Evolutionary conservation across 106 monocot species (phyloP).

Genomic region (Gastrodia elata): DNA sequence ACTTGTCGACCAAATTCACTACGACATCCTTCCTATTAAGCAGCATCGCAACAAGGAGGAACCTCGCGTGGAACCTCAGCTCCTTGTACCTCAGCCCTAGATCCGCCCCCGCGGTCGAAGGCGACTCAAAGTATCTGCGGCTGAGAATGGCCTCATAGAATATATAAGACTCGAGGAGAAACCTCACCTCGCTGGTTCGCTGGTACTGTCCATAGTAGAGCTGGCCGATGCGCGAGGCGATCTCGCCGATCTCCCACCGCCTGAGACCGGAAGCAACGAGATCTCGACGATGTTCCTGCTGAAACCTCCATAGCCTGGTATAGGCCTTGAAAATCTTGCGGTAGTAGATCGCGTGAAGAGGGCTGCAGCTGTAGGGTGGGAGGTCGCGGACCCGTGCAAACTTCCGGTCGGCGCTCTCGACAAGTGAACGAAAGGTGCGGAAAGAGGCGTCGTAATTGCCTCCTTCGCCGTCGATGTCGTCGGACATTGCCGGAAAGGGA

Average conservation of each 20-base stretch:
- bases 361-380: slow-evolving; percentile 35
- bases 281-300: slow-evolving; percentile 55
- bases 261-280: slow-evolving; percentile 60
- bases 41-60: slow-evolving; percentile 67
- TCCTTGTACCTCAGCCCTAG: slow-evolving; percentile 78
- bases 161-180: slow-evolving; percentile 74
- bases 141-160: slow-evolving; percentile 91
- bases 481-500: slow-evolving; percentile 1
- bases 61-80: slow-evolving; percentile 79
- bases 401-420: slow-evolving; percentile 72
- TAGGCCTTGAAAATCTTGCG: slow-evolving; percentile 81
- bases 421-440: slow-evolving; percentile 35
- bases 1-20: slow-evolving; percentile 40
- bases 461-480: slow-evolving; percentile 9
- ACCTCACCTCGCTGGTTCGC: slow-evolving; percentile 76
- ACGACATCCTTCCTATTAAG: slow-evolving; percentile 47
- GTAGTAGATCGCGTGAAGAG: slow-evolving; percentile 32
- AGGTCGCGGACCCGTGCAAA: slow-evolving; percentile 72
- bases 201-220: slow-evolving; percentile 87
- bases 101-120: slow-evolving; percentile 16
- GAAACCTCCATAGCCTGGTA: slow-evolving; percentile 82
- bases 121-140: slow-evolving; percentile 63
- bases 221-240: slow-evolving; percentile 96
- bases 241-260: slow-evolving; percentile 87
- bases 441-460: slow-evolving; percentile 5